Conservation (phyloP, 2,329 filamentous ascomycete species). For the Thelonectria discophora region DNA sequence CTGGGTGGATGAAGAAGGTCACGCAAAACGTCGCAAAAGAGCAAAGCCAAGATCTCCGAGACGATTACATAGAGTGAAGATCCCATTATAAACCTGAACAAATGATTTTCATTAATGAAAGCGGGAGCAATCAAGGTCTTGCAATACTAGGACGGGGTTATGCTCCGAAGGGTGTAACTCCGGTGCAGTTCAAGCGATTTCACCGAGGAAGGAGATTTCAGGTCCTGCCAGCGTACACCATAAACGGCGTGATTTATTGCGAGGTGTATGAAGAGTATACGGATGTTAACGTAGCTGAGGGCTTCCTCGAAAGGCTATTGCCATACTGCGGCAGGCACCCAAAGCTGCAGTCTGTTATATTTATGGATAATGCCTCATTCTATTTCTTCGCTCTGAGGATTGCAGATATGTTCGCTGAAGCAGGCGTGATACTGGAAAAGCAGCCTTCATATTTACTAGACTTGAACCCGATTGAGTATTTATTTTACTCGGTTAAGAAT, state of each 20-base stretch:
- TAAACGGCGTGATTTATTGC: slow-evolving; percentile 29
- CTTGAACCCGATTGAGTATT: slow-evolving; percentile 18
- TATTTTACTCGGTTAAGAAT: slow-evolving; percentile 12
- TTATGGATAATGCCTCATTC: slow-evolving; percentile 34
- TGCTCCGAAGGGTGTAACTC: slow-evolving; percentile 27
- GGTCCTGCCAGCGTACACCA: slow-evolving; percentile 27
- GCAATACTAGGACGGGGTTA: slow-evolving; percentile 27
- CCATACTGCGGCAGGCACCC: no score
- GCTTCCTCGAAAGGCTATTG: no score
- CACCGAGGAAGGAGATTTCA: slow-evolving; percentile 28
- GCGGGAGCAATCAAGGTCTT: slow-evolving; percentile 25
- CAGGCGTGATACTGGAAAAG: slow-evolving; percentile 16
- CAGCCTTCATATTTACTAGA: slow-evolving; percentile 8
- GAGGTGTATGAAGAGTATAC: no score
- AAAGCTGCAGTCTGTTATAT: slow-evolving; percentile 35
- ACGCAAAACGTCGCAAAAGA: slow-evolving; percentile 15
- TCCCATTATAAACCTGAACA: slow-evolving; percentile 23
- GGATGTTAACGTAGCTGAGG: no score
- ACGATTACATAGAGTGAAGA: slow-evolving; percentile 29
- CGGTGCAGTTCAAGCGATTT: slow-evolving; percentile 27
- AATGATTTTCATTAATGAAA: slow-evolving; percentile 29
- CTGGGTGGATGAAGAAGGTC: slow-evolving; percentile 5
- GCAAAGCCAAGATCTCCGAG: slow-evolving; percentile 41
- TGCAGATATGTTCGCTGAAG: slow-evolving; percentile 20
- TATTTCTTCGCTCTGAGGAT: slow-evolving; percentile 26